A percentile compares a stretch with the other conserved stretches of the same genome.
These are phyloP conservation scores for Skeletonema grethae DNA, from an alignment of 108 stramenopile genomes.

Conservation along the genomic window DNA sequence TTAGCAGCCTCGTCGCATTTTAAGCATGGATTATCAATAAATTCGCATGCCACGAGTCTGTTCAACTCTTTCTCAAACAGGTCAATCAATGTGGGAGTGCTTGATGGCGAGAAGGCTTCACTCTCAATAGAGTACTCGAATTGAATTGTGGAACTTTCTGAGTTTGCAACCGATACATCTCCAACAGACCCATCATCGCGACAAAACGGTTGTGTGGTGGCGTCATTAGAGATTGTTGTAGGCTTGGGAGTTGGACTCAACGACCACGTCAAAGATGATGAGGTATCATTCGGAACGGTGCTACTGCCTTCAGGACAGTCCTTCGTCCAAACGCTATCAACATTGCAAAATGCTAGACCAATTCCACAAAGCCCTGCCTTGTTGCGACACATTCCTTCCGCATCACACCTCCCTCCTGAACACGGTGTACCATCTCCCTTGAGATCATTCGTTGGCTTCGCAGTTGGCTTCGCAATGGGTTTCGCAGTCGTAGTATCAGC, in stretches of 20 bases:
- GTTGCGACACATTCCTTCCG: constrained; percentile 45
- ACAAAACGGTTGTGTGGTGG: constrained; percentile 7
- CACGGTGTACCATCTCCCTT: constrained; percentile 49
- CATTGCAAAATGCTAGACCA: constrained; percentile 48
- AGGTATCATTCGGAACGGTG: background rate
- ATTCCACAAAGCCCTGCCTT: constrained; percentile 44
- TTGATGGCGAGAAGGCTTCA: constrained; percentile 5
- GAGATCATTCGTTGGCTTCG: constrained; percentile 29
- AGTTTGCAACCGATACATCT: constrained; percentile 5
- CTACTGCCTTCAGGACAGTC: constrained; percentile 11
- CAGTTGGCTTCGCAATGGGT: background rate
- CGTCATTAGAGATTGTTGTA: background rate
- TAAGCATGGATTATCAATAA: constrained; percentile 36
- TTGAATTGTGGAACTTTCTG: constrained; percentile 2
- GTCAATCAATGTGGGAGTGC: constrained; percentile 10
- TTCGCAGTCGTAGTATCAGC: background rate
- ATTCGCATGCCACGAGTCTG: constrained; percentile 30
- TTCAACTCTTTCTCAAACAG: constrained; percentile 44
- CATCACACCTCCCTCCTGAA: constrained; percentile 29
- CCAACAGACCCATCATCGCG: constrained; percentile 43
- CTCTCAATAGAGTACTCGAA: constrained; percentile 35
- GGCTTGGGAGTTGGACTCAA: constrained; percentile 9
- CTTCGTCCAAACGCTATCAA: constrained; percentile 33
- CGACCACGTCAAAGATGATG: constrained; percentile 1
- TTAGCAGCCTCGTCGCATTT: constrained; percentile 16